Evolutionary conservation across 1,284 basidiomycete species (phyloP), one percentile per base, ranked within the genome.

Genomic region (Boletus austroedulis): DNA sequence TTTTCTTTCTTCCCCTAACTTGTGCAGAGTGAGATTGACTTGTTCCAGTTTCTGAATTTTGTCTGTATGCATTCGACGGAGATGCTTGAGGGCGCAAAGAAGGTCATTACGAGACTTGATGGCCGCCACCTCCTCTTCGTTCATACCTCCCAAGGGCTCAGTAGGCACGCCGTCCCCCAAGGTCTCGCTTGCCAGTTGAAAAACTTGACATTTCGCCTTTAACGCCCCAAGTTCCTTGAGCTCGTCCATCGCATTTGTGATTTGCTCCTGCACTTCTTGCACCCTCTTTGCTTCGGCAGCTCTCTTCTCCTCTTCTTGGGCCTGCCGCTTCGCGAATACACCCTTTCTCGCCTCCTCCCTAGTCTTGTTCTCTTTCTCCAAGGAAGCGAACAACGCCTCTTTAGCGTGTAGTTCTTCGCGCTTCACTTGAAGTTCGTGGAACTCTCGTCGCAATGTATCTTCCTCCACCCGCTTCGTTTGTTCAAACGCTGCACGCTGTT

Each of bases 341-440:
- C 32, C 52, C 40, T 49, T 65, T 45, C 62, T 67, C 11, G 58
- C 65, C 19, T 69, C 69, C 24, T 73, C 72, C 51, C 62, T 73
- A 2, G 63, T 56, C 53, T 49, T 67, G 29, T 34, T 58, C 45
- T 71, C 72, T 55, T 59, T 62, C 47, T 73, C 71, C 32, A 60
- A 50, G 24, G 58, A 65, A 31, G 40, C 43, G 31, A 74, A 46
- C 23, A 40, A 45, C 5, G 49, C 53, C 29, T 64, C 71, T 55
- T 50, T 74, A 3, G 53, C 58, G 8, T 55, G 47, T 10, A 71
- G 26, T 45, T 71, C 63, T 21, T 70, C 63, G 1, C 54, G 56
- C 43, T 60, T 55, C 31, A 53, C 56, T n/a, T 59, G 62, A 6
- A 71, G 59, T 11, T 56, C 61, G 7, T 53, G 58, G 12, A 44